Evolutionary conservation across 2,329 filamentous ascomycete genomes (phyloP).

Genomic region (Colletotrichum abscissum): DNA sequence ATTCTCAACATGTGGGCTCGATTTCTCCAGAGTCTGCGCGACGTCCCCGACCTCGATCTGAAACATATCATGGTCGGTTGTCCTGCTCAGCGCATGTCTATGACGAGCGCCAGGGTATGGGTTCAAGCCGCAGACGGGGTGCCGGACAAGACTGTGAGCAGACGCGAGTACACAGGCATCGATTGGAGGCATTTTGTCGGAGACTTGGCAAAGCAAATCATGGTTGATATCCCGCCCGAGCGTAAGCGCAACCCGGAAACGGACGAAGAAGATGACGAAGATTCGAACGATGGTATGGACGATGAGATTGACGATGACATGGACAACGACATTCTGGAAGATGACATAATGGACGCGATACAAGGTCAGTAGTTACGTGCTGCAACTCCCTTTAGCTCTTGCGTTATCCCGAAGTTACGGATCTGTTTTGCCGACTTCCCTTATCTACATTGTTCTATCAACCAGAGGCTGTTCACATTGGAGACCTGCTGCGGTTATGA

Average conservation of each 20-base stretch:
- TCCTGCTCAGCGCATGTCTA: constrained; percentile 38
- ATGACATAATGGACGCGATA: constrained; percentile 14
- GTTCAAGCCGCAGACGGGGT: neutral
- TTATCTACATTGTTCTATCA: too few relatives aligned
- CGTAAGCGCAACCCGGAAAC: neutral
- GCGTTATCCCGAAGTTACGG: too few relatives aligned
- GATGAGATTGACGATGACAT: neutral
- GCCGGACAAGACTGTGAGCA: neutral
- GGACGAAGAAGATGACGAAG: constrained; percentile 12
- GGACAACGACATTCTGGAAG: constrained; percentile 16
- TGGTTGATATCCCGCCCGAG: constrained; percentile 30
- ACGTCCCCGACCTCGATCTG: constrained; percentile 46
- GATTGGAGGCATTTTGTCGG: constrained; percentile 50
- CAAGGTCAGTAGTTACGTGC: constrained; percentile 9
- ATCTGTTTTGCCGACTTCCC: too few relatives aligned
- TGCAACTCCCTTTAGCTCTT: neutral
- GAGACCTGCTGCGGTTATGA: too few relatives aligned
- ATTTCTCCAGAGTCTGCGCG: constrained; percentile 46
- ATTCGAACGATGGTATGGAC: neutral
- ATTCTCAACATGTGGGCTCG: constrained; percentile 50
- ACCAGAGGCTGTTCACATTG: too few relatives aligned
- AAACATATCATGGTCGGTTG: constrained; percentile 46
- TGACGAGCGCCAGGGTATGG: neutral
- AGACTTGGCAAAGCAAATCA: constrained; percentile 39
- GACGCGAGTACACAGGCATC: constrained; percentile 45